Evolutionary conservation across 495 filamentous ascomycete species (phyloP), one percentile per base, ranked within the genome.

Genomic region (Trichoderma reesei): DNA sequence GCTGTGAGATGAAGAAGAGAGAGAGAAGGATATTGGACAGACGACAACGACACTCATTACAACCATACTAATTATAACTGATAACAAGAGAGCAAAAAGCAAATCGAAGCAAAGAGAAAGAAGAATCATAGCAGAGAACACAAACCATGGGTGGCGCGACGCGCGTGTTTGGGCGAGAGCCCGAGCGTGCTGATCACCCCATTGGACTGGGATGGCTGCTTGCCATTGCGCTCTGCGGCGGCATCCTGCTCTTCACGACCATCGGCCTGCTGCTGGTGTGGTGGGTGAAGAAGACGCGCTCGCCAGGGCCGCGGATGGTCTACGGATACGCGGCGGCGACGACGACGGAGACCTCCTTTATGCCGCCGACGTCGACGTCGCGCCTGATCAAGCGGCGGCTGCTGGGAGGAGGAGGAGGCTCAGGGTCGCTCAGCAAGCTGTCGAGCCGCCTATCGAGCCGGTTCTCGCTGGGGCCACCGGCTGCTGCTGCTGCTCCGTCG

Each of bases 151-250:
- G 31, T 26, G 9, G 14, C 51, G 51, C 51, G 51, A 56, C 51
- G 51, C 51, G 51, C 18, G 8, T 31, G 20, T 31, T 56, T 56
- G 20, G 51, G 10, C 51, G 51, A 33, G 51, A 56, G 8, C 13
- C 10, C 31, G 51, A 56, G 51, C 51, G 34, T 8, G n/a, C 26
- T 11, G 51, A 56, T 31, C 51, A 56, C 34, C 51, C 51, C 41
- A 26, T 63, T 2, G 61, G 61, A 8, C 31, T 63, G 20, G 61
- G 61, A 18, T 63, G 61, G 61, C 38, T 63, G 38, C 61, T 63
- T 33, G 61, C 61, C 18, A 63, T 63, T 48, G 39, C 61, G 13
- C 61, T 63, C 16, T 41, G 38, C n/a, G 61, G 61, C n/a, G 61
- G 61, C 31, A 14, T 63, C n/a, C 61, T 63, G 61, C 41, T 41